phyloP scores from a whole-genome alignment of 2,329 filamentous ascomycete genomes.

The Neonectria ditissima region DNA sequence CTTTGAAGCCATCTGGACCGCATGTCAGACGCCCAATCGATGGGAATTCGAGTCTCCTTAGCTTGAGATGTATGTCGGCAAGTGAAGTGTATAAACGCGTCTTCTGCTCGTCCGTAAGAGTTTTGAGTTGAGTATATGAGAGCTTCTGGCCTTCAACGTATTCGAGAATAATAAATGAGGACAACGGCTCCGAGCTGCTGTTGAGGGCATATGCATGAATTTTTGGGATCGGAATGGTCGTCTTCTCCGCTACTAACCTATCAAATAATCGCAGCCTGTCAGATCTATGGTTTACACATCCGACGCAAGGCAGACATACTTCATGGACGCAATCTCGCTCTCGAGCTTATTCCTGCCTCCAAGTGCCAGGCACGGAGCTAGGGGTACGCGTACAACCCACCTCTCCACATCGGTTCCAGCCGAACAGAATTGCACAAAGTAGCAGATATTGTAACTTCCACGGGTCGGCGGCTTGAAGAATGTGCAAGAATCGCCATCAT shows the following conservation, averaged over 20 bases:
- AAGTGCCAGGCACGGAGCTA: slow-evolving; percentile 20
- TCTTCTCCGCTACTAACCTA: slow-evolving; percentile 29
- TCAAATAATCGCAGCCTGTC: not conserved
- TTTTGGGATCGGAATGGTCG: slow-evolving; percentile 29
- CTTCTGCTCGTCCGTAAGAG: slow-evolving; percentile 1
- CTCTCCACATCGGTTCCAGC: slow-evolving; percentile 6
- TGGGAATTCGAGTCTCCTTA: slow-evolving; percentile 32
- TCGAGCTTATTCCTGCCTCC: slow-evolving; percentile 26
- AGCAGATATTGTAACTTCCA: slow-evolving; percentile 37
- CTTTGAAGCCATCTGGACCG: slow-evolving; percentile 11
- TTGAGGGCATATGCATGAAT: slow-evolving; percentile 23
- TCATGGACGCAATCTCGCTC: slow-evolving; percentile 37
- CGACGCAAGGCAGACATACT: slow-evolving; percentile 13
- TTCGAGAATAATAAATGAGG: slow-evolving; percentile 37
- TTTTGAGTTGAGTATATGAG: not conserved
- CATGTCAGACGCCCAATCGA: slow-evolving; percentile 30
- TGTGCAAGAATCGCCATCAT: slow-evolving; percentile 25
- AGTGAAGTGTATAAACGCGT: slow-evolving; percentile 16
- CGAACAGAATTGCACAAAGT: slow-evolving; percentile 33
- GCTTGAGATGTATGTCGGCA: slow-evolving; percentile 25
- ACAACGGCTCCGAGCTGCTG: slow-evolving; percentile 6
- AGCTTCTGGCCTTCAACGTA: slow-evolving; percentile 30
- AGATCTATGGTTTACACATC: not conserved
- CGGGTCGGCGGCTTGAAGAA: slow-evolving; percentile 28
- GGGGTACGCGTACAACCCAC: slow-evolving; percentile 34